Evolutionary conservation across 768 basidiomycete species (phyloP), one percentile per base, ranked within the genome.

Genomic region (Agrocybe pediades): DNA sequence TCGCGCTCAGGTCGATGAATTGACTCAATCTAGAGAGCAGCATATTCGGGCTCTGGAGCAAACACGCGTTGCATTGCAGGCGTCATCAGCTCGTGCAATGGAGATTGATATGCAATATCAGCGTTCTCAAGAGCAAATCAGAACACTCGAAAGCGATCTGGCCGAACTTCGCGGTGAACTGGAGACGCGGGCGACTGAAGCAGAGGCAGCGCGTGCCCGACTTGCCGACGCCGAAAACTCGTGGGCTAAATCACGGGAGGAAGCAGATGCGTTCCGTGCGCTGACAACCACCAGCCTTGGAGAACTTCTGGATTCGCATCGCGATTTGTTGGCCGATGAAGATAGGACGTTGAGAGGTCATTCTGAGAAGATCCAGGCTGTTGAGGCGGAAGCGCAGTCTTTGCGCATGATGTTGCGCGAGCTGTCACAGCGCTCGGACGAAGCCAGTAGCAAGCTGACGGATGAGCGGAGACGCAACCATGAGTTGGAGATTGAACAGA

Each of bases 181-280:
- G 17, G 93, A 96, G 68, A 73, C 84, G 2, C 81, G 85, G 54
- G 81, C 79, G 1, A 74, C 81, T 2, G 95, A 97, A 67, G 82
- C 85, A 15, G 92, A 95, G 56, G 69, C 83, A 8, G 77, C 86
- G 6, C 81, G 83, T 41, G 71, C 77, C 9, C 78, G 88, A 50
- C 71, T 95, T 40, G 75, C 81, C 21, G 92, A 95, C 49, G 86
- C 88, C 40, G 95, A 97, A 72, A 93, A 90, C 65, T 85, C 89
- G 8, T 97, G 94, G 87, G 83, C 90, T 21, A 90, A 93, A 68
- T 92, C 93, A 40, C 85, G 94, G 13, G 90, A 95, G 71, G 94
- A 98, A 74, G 92, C 94, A 2, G 95, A 97, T 68, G 85, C 89
- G 1, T 86, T 95, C 69, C 79, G 94, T 49, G 88, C 90, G 19